Evolutionary conservation across 1,139 yeast genomes (phyloP), one percentile per base, ranked within the genome.

Genomic region (Pichia sp.): DNA sequence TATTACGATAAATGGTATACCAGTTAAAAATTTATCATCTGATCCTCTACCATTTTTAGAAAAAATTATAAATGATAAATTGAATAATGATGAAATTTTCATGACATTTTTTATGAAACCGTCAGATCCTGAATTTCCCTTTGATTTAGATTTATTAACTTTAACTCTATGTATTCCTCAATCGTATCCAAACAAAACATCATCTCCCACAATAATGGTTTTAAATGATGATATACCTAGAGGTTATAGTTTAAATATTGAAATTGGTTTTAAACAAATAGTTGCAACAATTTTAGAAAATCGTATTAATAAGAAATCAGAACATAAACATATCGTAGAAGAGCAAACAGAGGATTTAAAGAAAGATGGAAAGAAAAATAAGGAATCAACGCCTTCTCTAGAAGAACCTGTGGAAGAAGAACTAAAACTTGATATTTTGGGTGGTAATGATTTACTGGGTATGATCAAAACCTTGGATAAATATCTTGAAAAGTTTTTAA

Each of bases 71-170:
- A 44, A 52, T 22, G 60, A 55, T 43, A 54, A 49, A 25, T 14
- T 45, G 1, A 58, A 56, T 19, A 34, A 46, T 13, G 58, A 58
- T 34, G 61, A 59, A 31, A 53, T 66, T 4, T 65, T 65, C 45
- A 45, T 67, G 46, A 56, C 66, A 7, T 61, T 68, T 47, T 49
- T 66, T 13, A 34, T 77, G 49, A 58, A 61, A 25, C 91, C 93
- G 0, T 74, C 84, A 0, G 93, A 84, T 63, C 91, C 91, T 0
- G 87, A 84, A 43, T 86, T 86, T 62, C 87, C 91, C 0, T 85
- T 75, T 62, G 88, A 83, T 54, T 66, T 86, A 33, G 76, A 74
- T 10, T 60, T 65, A 22, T 70, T 86, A 52, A 73, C 76, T 48
- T 61, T 85, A 36, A 76, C 79, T 50, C 66, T 86, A 47, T 69